Conservation (phyloP, 2,329 filamentous ascomycete species). For the Talaromyces funiculosus region DNA sequence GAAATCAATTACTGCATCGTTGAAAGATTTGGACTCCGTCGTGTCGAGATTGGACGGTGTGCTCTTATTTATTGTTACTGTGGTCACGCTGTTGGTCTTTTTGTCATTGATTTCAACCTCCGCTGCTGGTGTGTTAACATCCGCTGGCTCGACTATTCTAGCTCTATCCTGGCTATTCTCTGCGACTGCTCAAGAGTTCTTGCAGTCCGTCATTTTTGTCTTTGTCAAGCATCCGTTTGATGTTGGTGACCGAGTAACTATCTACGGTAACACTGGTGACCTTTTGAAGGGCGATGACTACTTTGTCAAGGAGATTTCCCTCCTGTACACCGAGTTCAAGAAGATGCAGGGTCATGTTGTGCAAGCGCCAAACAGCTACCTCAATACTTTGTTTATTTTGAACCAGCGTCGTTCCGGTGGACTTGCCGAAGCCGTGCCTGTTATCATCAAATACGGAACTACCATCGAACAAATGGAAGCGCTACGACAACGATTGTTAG, state of each 20-base stretch:
- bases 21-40: constrained; percentile 92
- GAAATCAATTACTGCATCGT: constrained; percentile 87
- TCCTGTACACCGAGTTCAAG: constrained; percentile 95
- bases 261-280: constrained; percentile 86
- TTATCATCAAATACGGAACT: constrained; percentile 84
- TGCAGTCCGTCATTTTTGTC: constrained; percentile 90
- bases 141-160: constrained; percentile 78
- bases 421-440: constrained; percentile 76
- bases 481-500: constrained; percentile 71
- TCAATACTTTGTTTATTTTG: constrained; percentile 90
- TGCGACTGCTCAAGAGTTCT: constrained; percentile 86
- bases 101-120: constrained; percentile 84
- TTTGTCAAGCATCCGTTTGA: constrained; percentile 98
- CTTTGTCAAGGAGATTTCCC: constrained; percentile 88
- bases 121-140: constrained; percentile 84
- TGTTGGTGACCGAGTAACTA: constrained; percentile 84
- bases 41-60: constrained; percentile 85
- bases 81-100: constrained; percentile 80
- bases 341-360: constrained; percentile 97
- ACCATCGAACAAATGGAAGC: constrained; percentile 74
- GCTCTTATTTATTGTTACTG: constrained; percentile 75
- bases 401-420: constrained; percentile 89
- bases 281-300: constrained; percentile 79
- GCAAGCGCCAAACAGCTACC: constrained; percentile 87
- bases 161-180: constrained; percentile 90